Base-by-base conservation (phyloP, 2,329 filamentous ascomycete genomes). In the Penicillium frequentans region DNA sequence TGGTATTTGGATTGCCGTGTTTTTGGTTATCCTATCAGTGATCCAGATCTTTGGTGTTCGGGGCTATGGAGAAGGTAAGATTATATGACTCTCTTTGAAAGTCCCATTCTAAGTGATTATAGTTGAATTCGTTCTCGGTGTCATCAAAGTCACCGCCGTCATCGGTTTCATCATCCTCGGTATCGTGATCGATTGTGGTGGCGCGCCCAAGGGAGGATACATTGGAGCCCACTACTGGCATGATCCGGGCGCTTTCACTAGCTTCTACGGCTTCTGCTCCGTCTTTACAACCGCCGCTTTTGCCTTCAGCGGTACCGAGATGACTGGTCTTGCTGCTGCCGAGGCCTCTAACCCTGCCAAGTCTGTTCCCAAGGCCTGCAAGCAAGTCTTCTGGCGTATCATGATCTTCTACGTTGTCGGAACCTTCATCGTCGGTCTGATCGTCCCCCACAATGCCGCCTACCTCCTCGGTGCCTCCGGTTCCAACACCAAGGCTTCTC, bases 131-230 rank as follows among this genome's bases (percentile, higher is more conserved):
- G 57, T 82, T 24, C 79, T 87, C 21, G 79, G 78, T 60, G 74
- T 82, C 55, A 78, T 87, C 68, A 87, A 87, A 70, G 78, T 87
- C 62, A 65, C 75, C 13, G 83, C 85, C 46, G 81, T 82, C 65
- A 74, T 82, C 10, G 86, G 85, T 5, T 88, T 89, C 70, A 88
- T 89, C 68, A 84, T 96, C 50, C 84, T 96, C 4, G 92, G 90
- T 9, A 86, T 96, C 54, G 85, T 96, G 55, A 74, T 80, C 54
- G 74, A 77, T 56, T 73, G 72, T 42, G 77, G 77, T 42, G 77
- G 77, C 51, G 74, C 73, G 3, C 74, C 75, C 19, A 77, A 63
- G 5, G 66, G 69, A 14, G 75, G 73, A 80, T 89, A 69, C 44
- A 62, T 68, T 14, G 66, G 67, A 37, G 57, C 58, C 10, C 52